Base-by-base conservation (phyloP, 345 rosid species). In the Gossypium sturtianum region DNA sequence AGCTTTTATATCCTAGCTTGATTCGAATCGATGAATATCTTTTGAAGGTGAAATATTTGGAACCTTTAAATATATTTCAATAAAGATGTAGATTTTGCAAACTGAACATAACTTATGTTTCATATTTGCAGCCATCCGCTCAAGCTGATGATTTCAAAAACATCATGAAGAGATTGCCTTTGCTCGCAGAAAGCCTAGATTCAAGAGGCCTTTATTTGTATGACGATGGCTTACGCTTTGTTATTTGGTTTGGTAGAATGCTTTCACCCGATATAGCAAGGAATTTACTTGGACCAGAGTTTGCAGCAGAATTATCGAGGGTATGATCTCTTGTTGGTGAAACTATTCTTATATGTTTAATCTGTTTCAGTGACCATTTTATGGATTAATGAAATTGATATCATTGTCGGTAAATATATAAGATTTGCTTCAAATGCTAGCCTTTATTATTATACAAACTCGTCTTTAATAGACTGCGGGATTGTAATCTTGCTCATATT, bases 171-270 rank as follows among this genome's bases (percentile, higher is more conserved):
- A 88, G 90, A 76, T 81, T 91, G 68, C 97, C 97, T 60, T 80
- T 96, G 71, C 81, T 88, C 16, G 85, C 89, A 25, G 97, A 89
- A 70, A 90, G 97, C 83, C 87, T 96, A 80, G 98, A 96, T 77
- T 89, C 93, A 53, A 83, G 97, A 83, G 98, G 98, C 77, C 97
- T 96, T 65, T 93, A 93, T 84, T 61, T 96, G 54, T 88, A 84
- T 74, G 97, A 96, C 78, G 95, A 96, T 56, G 99, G 99, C 71
- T 87, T 96, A 71, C 90, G 89, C 72, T 87, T 93, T 73, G 83
- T 93, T 71, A 45, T 93, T 77, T 96, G 99, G 99, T 90, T 96
- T 77, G 99, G 99, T 79, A 86, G 88, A 83, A 93, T 86, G 95
- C 90, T 96, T 47, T 89, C 97, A 17, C 97, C 97, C 47, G 98